Base-by-base conservation (phyloP, 768 basidiomycete species). In the Mycena maculata region DNA sequence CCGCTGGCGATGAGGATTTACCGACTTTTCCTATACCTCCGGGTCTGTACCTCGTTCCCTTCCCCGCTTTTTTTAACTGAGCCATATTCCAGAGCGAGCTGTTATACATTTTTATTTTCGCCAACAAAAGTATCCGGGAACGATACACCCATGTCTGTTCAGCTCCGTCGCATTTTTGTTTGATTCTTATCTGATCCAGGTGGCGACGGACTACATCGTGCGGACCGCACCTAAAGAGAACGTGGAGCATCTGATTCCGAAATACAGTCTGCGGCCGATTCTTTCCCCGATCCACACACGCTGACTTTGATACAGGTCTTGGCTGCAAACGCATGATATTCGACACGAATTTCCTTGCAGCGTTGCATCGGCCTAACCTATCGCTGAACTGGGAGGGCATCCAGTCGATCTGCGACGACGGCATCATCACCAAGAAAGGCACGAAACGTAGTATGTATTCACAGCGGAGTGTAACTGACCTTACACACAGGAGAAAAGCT, bases 181-280 rank as follows among this genome's bases (percentile, higher is more conserved):
- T 28, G 28, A 16, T 25, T 25, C 7, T 25, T 38, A 23, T 33
- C 20, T 22, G 31, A n/a, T 25, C 30, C 11, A 80, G 77, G 0
- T 65, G 3, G 33, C 70, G 3, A 70, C 60, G 22, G 18, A 28
- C 20, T 84, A 86, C 65, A 84, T 88, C 22, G 65, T 69, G 31
- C 65, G 67, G 3, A 78, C 48, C 6, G 80, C 85, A 0, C 89
- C 89, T 0, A 75, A 78, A 55, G 76, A 85, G 67, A 84, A 87
- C 68, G 80, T 78, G 47, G 74, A 80, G 1, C 49, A 76, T 13
- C 73, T 90, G 16, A 77, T 87, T 44, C 89, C 89, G 0, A 76
- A 78, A 10, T 85, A 84, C 73, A 79, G 87, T 87, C 63, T 11
- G 57, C 44, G 39, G 0, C 15, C n/a, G 25, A 6, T 11, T 33